These are phyloP conservation scores for Trichoderma guizhouense DNA, from an alignment of 2,329 filamentous ascomycete genomes.

Conservation along the genomic window DNA sequence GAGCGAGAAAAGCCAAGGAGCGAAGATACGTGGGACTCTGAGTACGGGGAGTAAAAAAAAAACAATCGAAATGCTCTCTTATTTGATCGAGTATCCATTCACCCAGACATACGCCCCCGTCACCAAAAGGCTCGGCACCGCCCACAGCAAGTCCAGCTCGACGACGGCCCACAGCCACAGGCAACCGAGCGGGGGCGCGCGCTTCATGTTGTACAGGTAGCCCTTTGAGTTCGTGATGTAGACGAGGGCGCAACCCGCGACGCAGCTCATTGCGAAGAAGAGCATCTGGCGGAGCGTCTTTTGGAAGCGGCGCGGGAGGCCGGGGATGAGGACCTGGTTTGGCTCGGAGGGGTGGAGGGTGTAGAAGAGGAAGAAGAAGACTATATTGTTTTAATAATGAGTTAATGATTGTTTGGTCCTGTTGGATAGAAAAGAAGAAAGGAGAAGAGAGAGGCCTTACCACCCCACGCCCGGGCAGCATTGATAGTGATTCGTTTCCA, in stretches of 20 bases:
- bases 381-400: slow-evolving; percentile 33
- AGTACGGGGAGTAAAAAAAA: not conserved
- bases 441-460: slow-evolving; percentile 39
- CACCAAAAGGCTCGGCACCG: slow-evolving; percentile 51
- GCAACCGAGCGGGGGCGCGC: slow-evolving; percentile 81
- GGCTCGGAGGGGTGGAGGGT: slow-evolving; percentile 52
- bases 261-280: slow-evolving; percentile 61
- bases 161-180: slow-evolving; percentile 92
- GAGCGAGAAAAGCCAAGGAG: slow-evolving; percentile 31
- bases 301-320: slow-evolving; percentile 46
- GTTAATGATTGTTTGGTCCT: not conserved
- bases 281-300: slow-evolving; percentile 51
- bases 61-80: not conserved
- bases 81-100: slow-evolving; percentile 46
- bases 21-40: not conserved
- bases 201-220: slow-evolving; percentile 89
- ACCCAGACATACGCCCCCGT: slow-evolving; percentile 46
- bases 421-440: not conserved
- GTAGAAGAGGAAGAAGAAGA: slow-evolving; percentile 55
- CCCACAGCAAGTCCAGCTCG: slow-evolving; percentile 71
- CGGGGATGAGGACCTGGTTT: slow-evolving; percentile 48
- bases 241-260: slow-evolving; percentile 74
- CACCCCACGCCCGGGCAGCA: slow-evolving; percentile 49
- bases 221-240: slow-evolving; percentile 73
- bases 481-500: slow-evolving; percentile 56